Evolutionary conservation across 2,329 filamentous ascomycete genomes (phyloP).

Genomic region (Mycosphaerella arachidis): DNA sequence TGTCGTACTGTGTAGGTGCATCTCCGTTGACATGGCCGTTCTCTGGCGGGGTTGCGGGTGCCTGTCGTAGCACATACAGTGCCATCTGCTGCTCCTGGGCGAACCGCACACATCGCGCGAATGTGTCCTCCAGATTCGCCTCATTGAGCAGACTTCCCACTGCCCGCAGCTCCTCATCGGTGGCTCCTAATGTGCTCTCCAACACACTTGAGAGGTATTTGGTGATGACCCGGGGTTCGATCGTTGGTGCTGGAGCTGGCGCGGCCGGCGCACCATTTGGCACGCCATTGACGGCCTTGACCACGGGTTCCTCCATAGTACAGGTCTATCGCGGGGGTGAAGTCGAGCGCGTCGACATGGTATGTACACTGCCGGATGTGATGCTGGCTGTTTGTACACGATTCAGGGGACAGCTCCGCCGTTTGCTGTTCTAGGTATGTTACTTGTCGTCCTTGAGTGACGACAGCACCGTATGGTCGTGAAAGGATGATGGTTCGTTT

Average conservation of each 20-base stretch:
- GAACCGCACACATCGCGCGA: slow-evolving; percentile 83
- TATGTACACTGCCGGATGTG: slow-evolving; percentile 1
- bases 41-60: slow-evolving; percentile 42
- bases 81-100: slow-evolving; percentile 81
- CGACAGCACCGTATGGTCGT: not conserved
- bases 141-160: slow-evolving; percentile 78
- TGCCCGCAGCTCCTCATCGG: slow-evolving; percentile 72
- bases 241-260: slow-evolving; percentile 25
- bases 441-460: not conserved
- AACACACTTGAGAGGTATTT: slow-evolving; percentile 47
- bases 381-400: not conserved
- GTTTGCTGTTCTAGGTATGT: not conserved
- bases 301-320: slow-evolving; percentile 37
- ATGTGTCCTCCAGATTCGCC: slow-evolving; percentile 67
- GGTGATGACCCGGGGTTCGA: slow-evolving; percentile 47
- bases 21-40: slow-evolving; percentile 42
- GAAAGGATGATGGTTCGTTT: not conserved
- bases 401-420: slow-evolving; percentile 1
- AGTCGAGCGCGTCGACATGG: slow-evolving; percentile 10
- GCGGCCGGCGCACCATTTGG: slow-evolving; percentile 28
- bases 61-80: slow-evolving; percentile 88
- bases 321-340: slow-evolving; percentile 3
- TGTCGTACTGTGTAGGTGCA: slow-evolving; percentile 47
- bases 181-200: slow-evolving; percentile 46
- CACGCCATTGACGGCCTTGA: slow-evolving; percentile 33